A percentile compares a stretch with the other conserved stretches of the same genome.
Conservation (phyloP, 352 stramenopile species). For the Ochromonadaceae sp. region DNA sequence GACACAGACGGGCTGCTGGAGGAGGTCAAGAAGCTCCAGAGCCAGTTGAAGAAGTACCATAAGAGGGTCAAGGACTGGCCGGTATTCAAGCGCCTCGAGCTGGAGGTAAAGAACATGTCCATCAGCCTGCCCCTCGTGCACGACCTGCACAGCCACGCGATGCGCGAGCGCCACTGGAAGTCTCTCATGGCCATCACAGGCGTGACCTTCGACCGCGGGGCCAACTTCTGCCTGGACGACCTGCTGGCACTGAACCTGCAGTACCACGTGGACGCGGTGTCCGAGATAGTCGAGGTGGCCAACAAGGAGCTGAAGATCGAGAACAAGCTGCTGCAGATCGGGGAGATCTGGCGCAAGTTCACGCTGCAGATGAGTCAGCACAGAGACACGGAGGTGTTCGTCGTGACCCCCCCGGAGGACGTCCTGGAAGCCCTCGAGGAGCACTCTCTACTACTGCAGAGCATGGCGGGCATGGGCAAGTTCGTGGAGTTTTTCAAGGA, state of each 20-base stretch:
- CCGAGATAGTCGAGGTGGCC: conserved; percentile 64
- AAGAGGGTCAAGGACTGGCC: conserved; percentile 49
- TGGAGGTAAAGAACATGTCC: conserved; percentile 57
- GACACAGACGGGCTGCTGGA: conserved; percentile 53
- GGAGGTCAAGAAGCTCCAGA: conserved; percentile 47
- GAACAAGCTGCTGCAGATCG: conserved; percentile 68
- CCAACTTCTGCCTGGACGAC: conserved; percentile 53
- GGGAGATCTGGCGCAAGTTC: conserved; percentile 73
- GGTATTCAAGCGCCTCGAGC: conserved; percentile 52
- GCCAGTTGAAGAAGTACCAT: conserved; percentile 33
- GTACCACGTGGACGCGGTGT: conserved; percentile 70
- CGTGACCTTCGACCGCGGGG: conserved; percentile 46
- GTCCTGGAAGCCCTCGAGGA: conserved; percentile 51
- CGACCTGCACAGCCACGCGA: conserved; percentile 73
- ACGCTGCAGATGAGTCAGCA: too few species aligned
- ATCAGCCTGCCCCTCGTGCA: conserved; percentile 68
- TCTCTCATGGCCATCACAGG: conserved; percentile 44
- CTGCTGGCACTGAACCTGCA: conserved; percentile 65
- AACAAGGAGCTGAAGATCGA: conserved; percentile 80
- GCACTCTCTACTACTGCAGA: conserved; percentile 71
- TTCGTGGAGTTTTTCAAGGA: conserved; percentile 75
- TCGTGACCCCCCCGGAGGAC: conserved; percentile 70
- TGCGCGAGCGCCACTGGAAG: conserved; percentile 80
- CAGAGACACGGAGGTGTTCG: too few species aligned
- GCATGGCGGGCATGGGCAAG: conserved; percentile 77